Base-by-base conservation (phyloP, 331 rosid genomes). In the Arachis monticola region DNA sequence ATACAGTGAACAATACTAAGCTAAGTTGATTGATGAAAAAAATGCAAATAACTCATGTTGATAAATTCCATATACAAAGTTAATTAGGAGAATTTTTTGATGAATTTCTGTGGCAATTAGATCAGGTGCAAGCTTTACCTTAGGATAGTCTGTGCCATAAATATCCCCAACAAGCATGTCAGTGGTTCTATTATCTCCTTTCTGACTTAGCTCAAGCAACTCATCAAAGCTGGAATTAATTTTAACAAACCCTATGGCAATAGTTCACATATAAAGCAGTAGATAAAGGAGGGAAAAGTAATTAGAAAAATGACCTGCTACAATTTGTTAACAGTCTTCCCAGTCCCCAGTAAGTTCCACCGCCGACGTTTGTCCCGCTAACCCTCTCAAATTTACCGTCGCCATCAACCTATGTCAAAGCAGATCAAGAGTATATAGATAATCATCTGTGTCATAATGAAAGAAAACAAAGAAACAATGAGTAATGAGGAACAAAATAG, bases 91-190 rank as follows among this genome's bases (percentile, higher is more conserved):
- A 52, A 55, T 56, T 56, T 32, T 53, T 60, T 77, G 70, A 66
- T 35, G 64, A 46, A 61, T 11, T 72, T 60, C 60, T 64, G 67
- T 7, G 56, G 77, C 32, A 74, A 60, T 51, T 48, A 60, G 70
- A 72, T 22, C 51, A 73, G 65, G 57, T 38, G 48, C 69, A 27
- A 80, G 56, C 76, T 75, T 62, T 80, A 88, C 98, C 98, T 93
- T 93, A 31, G 92, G 80, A 82, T 93, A 93, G 85, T 93, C 98
- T 88, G 84, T 81, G 57, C 98, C 98, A 79, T 93, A 93, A 68
- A 93, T 93, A 83, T 93, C 98, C 85, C 98, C 98, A 38, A 93
- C 98, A 87, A 93, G 98, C 98, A 93, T 93, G 83, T 93, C 98
- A 61, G 85, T 86, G 55, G 88, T 80, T 12, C 98, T 79, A 77